Base-by-base conservation (phyloP, 2,329 filamentous ascomycete species). In the Penicillium rolfsii region DNA sequence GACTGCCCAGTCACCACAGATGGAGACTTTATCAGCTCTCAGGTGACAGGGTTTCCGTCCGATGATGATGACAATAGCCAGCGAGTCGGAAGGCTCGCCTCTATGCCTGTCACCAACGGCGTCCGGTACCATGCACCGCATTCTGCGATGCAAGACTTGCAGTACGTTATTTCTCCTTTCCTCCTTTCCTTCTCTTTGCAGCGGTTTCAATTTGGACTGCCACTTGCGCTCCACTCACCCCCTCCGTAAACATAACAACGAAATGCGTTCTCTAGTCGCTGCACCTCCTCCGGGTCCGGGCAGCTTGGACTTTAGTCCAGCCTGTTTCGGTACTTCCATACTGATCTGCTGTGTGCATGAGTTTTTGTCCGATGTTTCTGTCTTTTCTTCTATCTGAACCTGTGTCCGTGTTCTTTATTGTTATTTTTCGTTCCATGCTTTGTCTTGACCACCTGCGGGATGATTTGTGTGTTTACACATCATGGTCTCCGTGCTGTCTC, bases 91-190 rank as follows among this genome's bases (percentile, higher is more conserved):
- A 71, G 48, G n/a, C 75, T 84, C 69, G 76, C 76, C 69, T 74
- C 79, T 60, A 79, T 82, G 70, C 72, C 79, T 70, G 72, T 78
- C 67, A 77, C 74, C 70, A 82, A 80, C 74, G 78, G 79, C 73
- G 71, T 81, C 77, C 80, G 82, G 77, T 85, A 82, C 79, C 78
- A 79, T 71, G 70, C 81, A 75, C 79, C 79, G 74, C 81, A 81
- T 76, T 76, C 81, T 80, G 74, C 76, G 67, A 74, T 79, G 74
- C 77, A 81, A 69, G 82, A 85, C 74, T 75, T 79, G 75, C 80
- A 79, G 84, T 86, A 83, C 81, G 84, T 85, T 71, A 63, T 71
- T 54, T 41, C 35, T 30, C 16, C 33, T 54, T 41, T 5, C 12
- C 12, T 22, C 73, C 57, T 65, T 22, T 45, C 16, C 24, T 2